Percentiles rank a stretch among this genome's conserved stretches.
Evolutionary conservation across 257 asterid genomes (phyloP).

Genomic region (Schizonepeta tenuifolia): DNA sequence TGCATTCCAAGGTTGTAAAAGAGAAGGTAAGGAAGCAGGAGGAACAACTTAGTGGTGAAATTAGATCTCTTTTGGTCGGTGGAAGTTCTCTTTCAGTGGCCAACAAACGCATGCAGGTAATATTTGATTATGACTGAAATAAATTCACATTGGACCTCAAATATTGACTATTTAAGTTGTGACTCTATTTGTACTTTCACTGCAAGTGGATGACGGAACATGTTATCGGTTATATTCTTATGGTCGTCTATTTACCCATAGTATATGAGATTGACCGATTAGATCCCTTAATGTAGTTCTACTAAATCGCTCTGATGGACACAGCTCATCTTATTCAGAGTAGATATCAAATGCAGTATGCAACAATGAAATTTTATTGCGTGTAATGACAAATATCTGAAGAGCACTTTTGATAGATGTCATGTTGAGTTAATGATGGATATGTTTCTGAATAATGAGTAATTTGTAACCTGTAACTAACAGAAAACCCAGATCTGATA

Average conservation of each 20-base stretch:
- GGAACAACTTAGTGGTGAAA: slow-evolving; percentile 79
- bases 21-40: slow-evolving; percentile 88
- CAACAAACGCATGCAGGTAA: slow-evolving; percentile 79
- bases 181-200: slow-evolving; percentile 13
- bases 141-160: slow-evolving; percentile 17
- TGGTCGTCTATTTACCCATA: slow-evolving; percentile 2
- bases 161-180: not conserved
- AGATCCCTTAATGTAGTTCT: not conserved
- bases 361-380: not conserved
- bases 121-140: slow-evolving; percentile 23
- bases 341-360: not conserved
- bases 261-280: not conserved
- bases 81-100: slow-evolving; percentile 90
- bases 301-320: not conserved
- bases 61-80: slow-evolving; percentile 75
- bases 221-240: slow-evolving; percentile 6
- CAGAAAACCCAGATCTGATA: not conserved
- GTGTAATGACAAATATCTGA: not conserved
- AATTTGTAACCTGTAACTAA: not conserved
- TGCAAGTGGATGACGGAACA: not conserved
- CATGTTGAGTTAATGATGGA: slow-evolving; percentile 1
- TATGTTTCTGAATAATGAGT: not conserved
- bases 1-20: slow-evolving; percentile 82
- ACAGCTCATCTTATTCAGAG: not conserved
- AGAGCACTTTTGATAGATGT: not conserved